Base-by-base conservation (phyloP, 2,329 filamentous ascomycete species). In the Fusarium nurragi region DNA sequence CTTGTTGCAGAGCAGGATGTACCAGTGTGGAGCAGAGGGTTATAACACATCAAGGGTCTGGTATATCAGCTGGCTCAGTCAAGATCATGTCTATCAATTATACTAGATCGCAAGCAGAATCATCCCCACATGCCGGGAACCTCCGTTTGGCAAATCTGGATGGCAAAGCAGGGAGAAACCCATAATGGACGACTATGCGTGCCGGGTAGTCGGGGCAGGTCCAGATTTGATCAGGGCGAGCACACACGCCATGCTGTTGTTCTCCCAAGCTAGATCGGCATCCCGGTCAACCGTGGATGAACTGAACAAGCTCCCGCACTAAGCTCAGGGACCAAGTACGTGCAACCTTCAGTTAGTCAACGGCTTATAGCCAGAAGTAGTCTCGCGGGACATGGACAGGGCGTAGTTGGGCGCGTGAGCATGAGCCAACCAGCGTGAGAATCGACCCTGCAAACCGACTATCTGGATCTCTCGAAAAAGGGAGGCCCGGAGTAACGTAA, bases 41-140 rank as follows among this genome's bases (percentile, higher is more conserved):
- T 72, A 70, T 73, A 74, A 67, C 64, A 71, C 60, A 67, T 66
- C 64, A 70, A 70, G 66, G 73, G 73, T 71, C 54, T 64, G 64
- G 60, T 71, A 73, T 75, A 74, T 63, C 62, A 69, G 70, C 71
- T 67, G 65, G 67, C 53, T 57, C 58, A 57, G 54, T 65, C 62
- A 67, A 69, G 58, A 68, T 71, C 60, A 54, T 28, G 48, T 51
- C 56, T 55, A 58, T 65, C 59, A 63, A 64, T 57, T 62, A 56
- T 56, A 62, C 68, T 65, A 65, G 70, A 71, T 72, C 67, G 62
- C 66, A 71, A 68, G 40, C 34, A 70, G 55, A 64, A 63, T 44
- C 45, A 66, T 66, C 68, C 64, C 66, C 69, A 73, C 68, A 60
- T 45, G 47, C 61, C 63, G 68, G 68, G 49, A 66, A 70, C 60